Percentiles rank a stretch among this genome's conserved stretches.
These are phyloP conservation scores for Phytophthora boehmeriae DNA, from an alignment of 352 stramenopile species.

Conservation along the genomic window DNA sequence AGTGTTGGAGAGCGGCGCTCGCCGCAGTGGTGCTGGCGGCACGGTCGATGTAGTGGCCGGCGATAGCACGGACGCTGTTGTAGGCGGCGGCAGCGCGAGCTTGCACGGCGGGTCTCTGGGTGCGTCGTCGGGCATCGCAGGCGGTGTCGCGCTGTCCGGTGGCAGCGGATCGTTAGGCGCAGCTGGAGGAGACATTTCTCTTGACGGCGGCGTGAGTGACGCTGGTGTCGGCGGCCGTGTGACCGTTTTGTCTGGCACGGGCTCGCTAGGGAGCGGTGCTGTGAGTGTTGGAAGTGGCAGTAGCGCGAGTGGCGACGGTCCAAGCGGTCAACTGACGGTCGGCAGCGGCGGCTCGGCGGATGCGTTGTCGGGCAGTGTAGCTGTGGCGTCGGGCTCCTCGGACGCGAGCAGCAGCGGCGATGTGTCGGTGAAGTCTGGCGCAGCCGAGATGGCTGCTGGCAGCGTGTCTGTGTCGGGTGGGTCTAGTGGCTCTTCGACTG, in stretches of 20 bases:
- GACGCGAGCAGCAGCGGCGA: neutral
- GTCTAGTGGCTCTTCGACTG: neutral
- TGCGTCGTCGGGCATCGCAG: constrained; percentile 3
- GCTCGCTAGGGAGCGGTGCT: constrained; percentile 10
- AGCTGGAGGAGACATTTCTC: constrained; percentile 7
- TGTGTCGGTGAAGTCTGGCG: neutral
- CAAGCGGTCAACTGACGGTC: constrained; percentile 11
- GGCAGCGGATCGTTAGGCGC: constrained; percentile 4
- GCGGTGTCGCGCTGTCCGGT: constrained; percentile 6
- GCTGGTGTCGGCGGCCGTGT: constrained; percentile 2
- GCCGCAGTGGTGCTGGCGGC: neutral
- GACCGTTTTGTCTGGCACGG: neutral
- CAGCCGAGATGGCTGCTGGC: neutral
- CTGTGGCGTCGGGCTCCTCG: neutral
- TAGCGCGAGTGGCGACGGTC: neutral
- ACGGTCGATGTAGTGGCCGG: constrained; percentile 3
- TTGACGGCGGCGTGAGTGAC: constrained; percentile 1
- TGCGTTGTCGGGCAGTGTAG: neutral
- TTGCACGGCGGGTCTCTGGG: constrained; percentile 10
- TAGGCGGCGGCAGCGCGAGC: constrained; percentile 6
- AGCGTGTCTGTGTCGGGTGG: neutral
- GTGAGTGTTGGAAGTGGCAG: constrained; percentile 7
- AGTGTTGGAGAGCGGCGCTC: neutral
- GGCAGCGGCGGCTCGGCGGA: constrained; percentile 1
- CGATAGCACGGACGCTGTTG: constrained; percentile 3